Base-by-base conservation (phyloP, 2,329 filamentous ascomycete species). In the Pseudonectria buxi region DNA sequence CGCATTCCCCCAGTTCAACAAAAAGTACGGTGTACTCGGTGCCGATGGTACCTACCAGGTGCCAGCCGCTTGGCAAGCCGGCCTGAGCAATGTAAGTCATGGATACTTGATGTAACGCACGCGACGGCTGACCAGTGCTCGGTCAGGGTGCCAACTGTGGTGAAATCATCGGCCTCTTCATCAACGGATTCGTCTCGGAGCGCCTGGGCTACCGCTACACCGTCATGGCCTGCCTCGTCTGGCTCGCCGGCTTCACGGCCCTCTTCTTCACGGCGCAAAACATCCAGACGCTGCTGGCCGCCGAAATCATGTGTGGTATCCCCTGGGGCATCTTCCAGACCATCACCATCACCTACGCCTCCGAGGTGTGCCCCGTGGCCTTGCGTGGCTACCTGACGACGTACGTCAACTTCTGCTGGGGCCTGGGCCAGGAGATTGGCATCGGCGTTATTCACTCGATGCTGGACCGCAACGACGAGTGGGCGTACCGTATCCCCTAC, bases 351-450 rank as follows among this genome's bases (percentile, higher is more conserved):
- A 78, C 80, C 1, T 85, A 85, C 50, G 81, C 80, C 22, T 78
- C 77, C 36, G 81, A 86, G 53, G 81, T 86, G 39, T 85, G 81
- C 53, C 83, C 83, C 3, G 73, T 86, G 6, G 76, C 80, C 30
- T 70, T 87, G 34, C 76, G 83, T 41, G 81, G 81, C 35, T 83
- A 82, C 52, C 61, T 83, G 44, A 86, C 81, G 1, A 85, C 81
- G 6, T 86, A 85, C 44, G 77, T 85, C 61, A 85, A 85, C 63
- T 80, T 83, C 51, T 86, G 82, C 68, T 86, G 81, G 81, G 82
- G 79, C 24, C 64, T 86, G n/a, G 83, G 83, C 13, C 82, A 87
- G 58, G 67, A 81, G 38, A 80, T 86, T 36, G 81, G 78, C 28
- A 81, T 83, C 35, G 81, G 79, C n/a, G 81, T 85, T 40, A 81